Evolutionary conservation across 305 asterid genomes (phyloP).

Genomic region (Rubia tinctorum): DNA sequence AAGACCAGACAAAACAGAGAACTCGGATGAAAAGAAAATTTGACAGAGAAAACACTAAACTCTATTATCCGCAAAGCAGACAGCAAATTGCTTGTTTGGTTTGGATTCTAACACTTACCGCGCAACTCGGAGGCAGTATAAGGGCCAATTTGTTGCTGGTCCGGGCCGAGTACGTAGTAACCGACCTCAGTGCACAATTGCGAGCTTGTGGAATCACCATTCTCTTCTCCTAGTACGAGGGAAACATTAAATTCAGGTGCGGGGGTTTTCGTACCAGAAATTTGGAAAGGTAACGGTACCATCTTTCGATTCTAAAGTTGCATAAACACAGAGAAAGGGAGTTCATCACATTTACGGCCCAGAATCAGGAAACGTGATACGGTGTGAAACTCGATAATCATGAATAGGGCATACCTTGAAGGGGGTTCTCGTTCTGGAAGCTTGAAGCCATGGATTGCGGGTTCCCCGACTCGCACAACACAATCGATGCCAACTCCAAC

Average conservation of each 20-base stretch:
- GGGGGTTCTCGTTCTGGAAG: conserved; percentile 1
- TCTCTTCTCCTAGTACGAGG: conserved; percentile 28
- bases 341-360: background rate
- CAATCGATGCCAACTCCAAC: background rate
- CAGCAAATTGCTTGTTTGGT: background rate
- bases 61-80: background rate
- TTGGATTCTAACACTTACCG: conserved; percentile 38
- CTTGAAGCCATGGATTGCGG: background rate
- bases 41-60: conserved; percentile 2
- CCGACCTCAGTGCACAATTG: conserved; percentile 52
- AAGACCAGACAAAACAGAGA: conserved; percentile 14
- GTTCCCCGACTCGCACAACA: background rate
- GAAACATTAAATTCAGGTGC: background rate
- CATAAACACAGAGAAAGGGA: background rate
- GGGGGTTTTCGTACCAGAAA: background rate
- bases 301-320: too few relatives aligned
- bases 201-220: conserved; percentile 26
- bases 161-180: conserved; percentile 80
- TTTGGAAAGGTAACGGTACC: background rate
- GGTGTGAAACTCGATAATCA: background rate
- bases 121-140: conserved; percentile 73
- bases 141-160: conserved; percentile 75
- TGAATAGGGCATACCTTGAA: background rate
- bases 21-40: conserved; percentile 1
- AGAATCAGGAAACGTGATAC: background rate